Base-by-base conservation (phyloP, 345 rosid species). In the Linum lewisii region DNA sequence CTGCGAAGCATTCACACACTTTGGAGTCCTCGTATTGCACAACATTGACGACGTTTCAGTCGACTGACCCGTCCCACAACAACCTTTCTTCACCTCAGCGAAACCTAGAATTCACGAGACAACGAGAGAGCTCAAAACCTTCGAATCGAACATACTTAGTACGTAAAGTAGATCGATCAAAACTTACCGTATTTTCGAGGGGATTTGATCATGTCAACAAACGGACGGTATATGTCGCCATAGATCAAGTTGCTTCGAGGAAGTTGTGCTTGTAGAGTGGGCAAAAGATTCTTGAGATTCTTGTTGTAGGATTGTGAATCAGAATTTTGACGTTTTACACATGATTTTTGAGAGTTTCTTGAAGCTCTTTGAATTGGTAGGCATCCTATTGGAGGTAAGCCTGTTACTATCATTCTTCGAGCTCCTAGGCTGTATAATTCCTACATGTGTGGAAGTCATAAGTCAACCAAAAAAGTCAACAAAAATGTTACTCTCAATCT, bases 301-400 rank as follows among this genome's bases (percentile, higher is more conserved):
- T 50, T 15, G 61, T 89, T 82, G 62, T 74, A 84, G 54, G 59
- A 23, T 23, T 25, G 45, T 6, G 88, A 64, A 51, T 84, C 84
- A 6, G 26, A 23, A 29, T 86, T 89, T 65, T 79, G 68, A 22
- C 80, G 70, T 38, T 77, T 79, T 32, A 80, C 26, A 38, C 97
- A 84, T 26, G 67, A 54, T 68, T 29, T 0, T 21, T 2, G 8
- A 54, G 63, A 10, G 6, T 51, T 66, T 66, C 36, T 66, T 34
- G 61, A 11, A 2, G 81, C 76, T 68, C 70, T 72, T 49, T 84
- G 93, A 32, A 81, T 25, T 2, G 93, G 93, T 26, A 87, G 60
- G 63, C 95, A 87, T 2, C 95, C 90, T 0, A 80, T 69, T 3
- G 86, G 93, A 1, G 86, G 84, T 20, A 84, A 66, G 36, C 97